phyloP scores from a whole-genome alignment of 345 rosid genomes.

The Lepidium sativum region DNA sequence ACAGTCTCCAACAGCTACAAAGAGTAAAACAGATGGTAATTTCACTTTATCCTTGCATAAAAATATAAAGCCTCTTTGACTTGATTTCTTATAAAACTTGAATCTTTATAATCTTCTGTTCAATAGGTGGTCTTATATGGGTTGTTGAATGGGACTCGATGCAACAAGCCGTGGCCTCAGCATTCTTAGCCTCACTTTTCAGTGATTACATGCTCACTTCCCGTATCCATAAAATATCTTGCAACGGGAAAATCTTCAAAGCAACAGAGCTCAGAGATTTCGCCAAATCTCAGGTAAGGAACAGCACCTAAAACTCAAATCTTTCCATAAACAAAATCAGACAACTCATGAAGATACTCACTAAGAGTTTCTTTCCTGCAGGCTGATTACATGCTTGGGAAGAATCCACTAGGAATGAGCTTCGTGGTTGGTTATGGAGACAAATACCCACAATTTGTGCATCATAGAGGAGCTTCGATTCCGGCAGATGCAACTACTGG shows the following conservation, averaged over 20 bases:
- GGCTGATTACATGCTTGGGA: slow-evolving; percentile 93
- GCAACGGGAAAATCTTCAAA: slow-evolving; percentile 52
- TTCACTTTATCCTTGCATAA: neutral
- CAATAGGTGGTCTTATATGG: slow-evolving; percentile 88
- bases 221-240: slow-evolving; percentile 50
- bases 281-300: slow-evolving; percentile 80
- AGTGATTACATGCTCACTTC: slow-evolving; percentile 96
- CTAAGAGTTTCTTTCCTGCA: slow-evolving; percentile 20
- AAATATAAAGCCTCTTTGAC: neutral
- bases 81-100: neutral
- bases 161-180: slow-evolving; percentile 90
- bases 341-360: neutral
- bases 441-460: slow-evolving; percentile 67
- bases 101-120: neutral
- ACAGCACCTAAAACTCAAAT: neutral
- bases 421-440: slow-evolving; percentile 90
- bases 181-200: slow-evolving; percentile 80
- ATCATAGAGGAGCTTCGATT: slow-evolving; percentile 97
- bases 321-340: neutral
- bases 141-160: slow-evolving; percentile 78
- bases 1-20: slow-evolving; percentile 80
- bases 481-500: slow-evolving; percentile 62
- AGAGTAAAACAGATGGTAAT: slow-evolving; percentile 71
- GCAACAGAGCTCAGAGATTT: slow-evolving; percentile 84
- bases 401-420: slow-evolving; percentile 74